These are phyloP conservation scores for Grosmannia clavigera DNA, from an alignment of 2,329 filamentous ascomycete genomes.

Conservation along the genomic window DNA sequence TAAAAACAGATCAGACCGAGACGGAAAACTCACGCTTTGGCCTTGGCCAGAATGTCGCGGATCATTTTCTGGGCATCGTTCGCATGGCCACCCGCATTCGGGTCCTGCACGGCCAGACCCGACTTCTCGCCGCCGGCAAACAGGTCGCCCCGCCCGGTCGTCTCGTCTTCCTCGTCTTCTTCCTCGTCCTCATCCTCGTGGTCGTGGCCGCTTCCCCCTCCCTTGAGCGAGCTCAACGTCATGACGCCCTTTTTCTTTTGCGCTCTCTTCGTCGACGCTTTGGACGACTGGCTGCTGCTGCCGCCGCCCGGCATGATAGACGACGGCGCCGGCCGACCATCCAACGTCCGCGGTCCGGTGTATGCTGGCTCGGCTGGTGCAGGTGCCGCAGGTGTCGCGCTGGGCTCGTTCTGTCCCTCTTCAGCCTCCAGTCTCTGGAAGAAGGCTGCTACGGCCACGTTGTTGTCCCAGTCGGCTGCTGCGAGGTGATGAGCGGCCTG, in stretches of 20 bases:
- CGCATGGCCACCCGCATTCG: conserved; percentile 23
- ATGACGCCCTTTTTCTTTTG: conserved; percentile 48
- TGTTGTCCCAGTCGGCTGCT: conserved; percentile 54
- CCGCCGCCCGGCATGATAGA: conserved; percentile 19
- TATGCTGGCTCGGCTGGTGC: conserved; percentile 29
- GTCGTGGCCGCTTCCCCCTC: conserved; percentile 34
- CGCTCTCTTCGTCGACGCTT: conserved; percentile 26
- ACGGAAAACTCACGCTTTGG: conserved; percentile 37
- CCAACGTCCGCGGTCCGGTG: conserved; percentile 49
- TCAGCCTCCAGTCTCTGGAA: conserved; percentile 45
- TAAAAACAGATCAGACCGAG: too few relatives aligned
- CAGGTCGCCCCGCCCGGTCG: conserved; percentile 51
- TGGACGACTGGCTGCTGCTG: conserved; percentile 17
- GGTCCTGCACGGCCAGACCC: conserved; percentile 55
- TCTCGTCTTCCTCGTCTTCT: conserved; percentile 42
- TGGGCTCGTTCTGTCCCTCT: conserved; percentile 29
- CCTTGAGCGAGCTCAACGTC: conserved; percentile 43
- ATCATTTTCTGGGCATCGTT: conserved; percentile 43
- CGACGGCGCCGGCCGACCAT: conserved; percentile 45
- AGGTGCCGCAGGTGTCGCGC: conserved; percentile 23
- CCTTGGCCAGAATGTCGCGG: conserved; percentile 52
- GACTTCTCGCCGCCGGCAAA: conserved; percentile 84
- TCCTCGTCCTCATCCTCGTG: conserved; percentile 48
- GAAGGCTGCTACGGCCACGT: conserved; percentile 48
- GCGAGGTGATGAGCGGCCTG: conserved; percentile 58